phyloP scores from a whole-genome alignment of 495 filamentous ascomycete species.

The Tuber melanosporum region DNA sequence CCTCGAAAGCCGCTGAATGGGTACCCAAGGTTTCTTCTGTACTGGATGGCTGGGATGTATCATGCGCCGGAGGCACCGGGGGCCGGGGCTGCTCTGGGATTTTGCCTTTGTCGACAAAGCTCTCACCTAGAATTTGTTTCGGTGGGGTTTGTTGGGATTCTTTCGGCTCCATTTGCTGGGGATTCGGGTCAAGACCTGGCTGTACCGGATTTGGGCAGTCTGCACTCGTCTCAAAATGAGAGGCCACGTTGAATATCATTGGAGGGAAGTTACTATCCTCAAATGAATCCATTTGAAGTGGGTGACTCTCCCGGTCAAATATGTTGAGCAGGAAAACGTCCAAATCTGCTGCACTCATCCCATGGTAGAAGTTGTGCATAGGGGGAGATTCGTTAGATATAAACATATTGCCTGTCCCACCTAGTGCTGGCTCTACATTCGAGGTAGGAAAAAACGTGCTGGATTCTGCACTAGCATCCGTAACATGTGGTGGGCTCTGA shows the following conservation, averaged over 20 bases:
- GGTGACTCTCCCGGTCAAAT: constrained; percentile 4
- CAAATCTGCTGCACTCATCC: background rate
- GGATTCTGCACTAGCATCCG: background rate
- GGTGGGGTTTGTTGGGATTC: background rate
- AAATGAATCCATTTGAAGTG: constrained; percentile 2
- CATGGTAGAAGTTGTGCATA: background rate
- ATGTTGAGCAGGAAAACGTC: constrained; percentile 4
- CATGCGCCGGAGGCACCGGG: background rate
- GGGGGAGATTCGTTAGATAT: background rate
- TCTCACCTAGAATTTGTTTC: background rate
- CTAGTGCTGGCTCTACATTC: background rate
- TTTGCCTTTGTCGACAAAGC: background rate
- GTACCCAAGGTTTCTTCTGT: background rate
- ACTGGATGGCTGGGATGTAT: background rate
- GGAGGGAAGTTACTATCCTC: background rate
- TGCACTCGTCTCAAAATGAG: background rate
- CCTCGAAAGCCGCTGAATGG: background rate
- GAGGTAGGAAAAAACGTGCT: background rate
- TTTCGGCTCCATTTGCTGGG: background rate
- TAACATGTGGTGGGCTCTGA: background rate
- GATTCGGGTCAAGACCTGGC: background rate
- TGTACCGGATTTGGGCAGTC: background rate
- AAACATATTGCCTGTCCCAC: background rate
- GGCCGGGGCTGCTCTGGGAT: background rate
- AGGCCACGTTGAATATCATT: background rate